Base-by-base conservation (phyloP, 2,329 filamentous ascomycete genomes). In the Diplodia sapinea region DNA sequence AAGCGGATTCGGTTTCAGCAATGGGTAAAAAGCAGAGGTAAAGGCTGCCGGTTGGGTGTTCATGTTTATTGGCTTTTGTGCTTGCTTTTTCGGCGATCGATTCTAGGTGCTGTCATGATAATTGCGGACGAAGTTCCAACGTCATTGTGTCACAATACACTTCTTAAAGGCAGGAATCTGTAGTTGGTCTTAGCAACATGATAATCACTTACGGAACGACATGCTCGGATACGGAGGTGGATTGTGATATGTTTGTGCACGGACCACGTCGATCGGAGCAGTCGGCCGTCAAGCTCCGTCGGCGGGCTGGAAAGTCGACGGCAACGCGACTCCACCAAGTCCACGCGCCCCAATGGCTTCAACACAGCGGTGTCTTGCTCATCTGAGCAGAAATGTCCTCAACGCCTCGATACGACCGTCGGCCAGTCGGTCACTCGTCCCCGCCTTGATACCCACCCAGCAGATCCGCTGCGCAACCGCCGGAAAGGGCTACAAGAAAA, bases 381-480 rank as follows among this genome's bases (percentile, higher is more conserved):
- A 75, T 3, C 67, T 78, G 70, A 75, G 76, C 76, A 73, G 74
- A 69, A 67, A 73, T 33, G 68, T 70, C n/a, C 68, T 70, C 26
- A 51, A 7, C n/a, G 26, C 29, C 40, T 57, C 51, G 12, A 66
- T 40, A 66, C 64, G 64, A 12, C 64, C 64, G 40, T 17, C 40
- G 6, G 29, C 29, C 29, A 8, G 59, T 15, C 59, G 59, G 43
- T 26, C 51, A 33, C 13, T 49, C 20, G 40, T 33, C 33, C 54
- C 65, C 13, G 49, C 54, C 4, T 17, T 61, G 31, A 69, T 76
- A 68, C 71, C 75, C 51, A 71, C 74, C 70, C 78, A 79, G 69
- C 76, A 80, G 66, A 71, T 79, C 69, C 80, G 80, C 71, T 61
- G 40, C 57, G 62, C 43, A 31, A 81, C 80, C 70, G 76, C 78